Base-by-base conservation (phyloP, 805 yeast genomes). In the Ogataea polymorpha region DNA sequence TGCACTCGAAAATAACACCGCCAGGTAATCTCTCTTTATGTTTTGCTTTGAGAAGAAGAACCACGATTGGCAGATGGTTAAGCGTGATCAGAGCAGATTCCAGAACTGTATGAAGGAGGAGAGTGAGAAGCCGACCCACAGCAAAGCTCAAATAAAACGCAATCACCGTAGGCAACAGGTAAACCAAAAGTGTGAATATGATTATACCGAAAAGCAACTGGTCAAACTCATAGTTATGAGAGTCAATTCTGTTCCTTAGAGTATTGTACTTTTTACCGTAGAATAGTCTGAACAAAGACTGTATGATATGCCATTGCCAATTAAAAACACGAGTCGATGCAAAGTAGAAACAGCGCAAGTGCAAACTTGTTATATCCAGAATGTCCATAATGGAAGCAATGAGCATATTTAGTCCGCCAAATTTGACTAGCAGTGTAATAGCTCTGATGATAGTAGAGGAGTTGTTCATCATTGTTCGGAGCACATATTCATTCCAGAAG, bases 201-300 rank as follows among this genome's bases (percentile, higher is more conserved):
- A 93, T 71, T 2, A 96, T 93, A 0, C 99, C 99, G 57, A 91
- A 65, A 35, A 95, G 66, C 41, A 91, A 69, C 55, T 90, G 96
- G 58, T 90, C 96, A 17, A 91, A 67, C 45, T 86, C 91, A 59
- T 86, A 91, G 58, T 83, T 78, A 47, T 89, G 80, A 18, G 81
- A 79, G 60, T 93, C 99, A 23, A 89, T 79, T 68, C 99, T 80
- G 41, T 86, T 72, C 50, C 98, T 75, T 54, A 93, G 66, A 3
- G 83, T 79, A 56, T 93, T 93, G 51, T 79, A 82, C 61, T 90
- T 89, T 61, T 84, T 85, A 1, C 99, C 99, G 41, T 91, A 74
- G 53, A 93, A 91, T 31, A 95, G 67, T 49, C 88, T 82, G 63
- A 86, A 86, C 41, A 93, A 68, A 10, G 96, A 86, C 37, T 69